Evolutionary conservation across 306 rosid species (phyloP).

Genomic region (Alnus glutinosa): DNA sequence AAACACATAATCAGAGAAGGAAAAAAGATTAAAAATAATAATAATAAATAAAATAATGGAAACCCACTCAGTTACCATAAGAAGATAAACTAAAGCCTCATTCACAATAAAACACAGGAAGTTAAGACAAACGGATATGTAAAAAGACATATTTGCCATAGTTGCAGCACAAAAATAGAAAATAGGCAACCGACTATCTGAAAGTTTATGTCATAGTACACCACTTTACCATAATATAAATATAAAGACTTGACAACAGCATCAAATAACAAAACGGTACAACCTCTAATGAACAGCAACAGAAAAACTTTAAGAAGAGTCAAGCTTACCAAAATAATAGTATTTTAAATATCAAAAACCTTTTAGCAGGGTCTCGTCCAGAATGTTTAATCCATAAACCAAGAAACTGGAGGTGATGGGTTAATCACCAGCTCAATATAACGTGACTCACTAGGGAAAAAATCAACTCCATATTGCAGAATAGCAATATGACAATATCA

Average conservation of each 20-base stretch:
- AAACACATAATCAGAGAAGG: too few relatives aligned
- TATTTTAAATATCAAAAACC: not conserved
- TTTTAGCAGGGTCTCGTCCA: not conserved
- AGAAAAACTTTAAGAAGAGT: not conserved
- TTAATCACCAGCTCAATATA: not conserved
- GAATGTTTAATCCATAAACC: slow-evolving; percentile 4
- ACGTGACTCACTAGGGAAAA: not conserved
- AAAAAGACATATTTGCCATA: not conserved
- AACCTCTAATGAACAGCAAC: slow-evolving; percentile 3
- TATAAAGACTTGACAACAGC: not conserved
- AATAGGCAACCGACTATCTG: not conserved
- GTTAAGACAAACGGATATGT: not conserved
- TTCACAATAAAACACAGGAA: not conserved
- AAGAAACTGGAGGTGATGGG: slow-evolving; percentile 8
- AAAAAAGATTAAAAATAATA: too few relatives aligned
- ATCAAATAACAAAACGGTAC: not conserved
- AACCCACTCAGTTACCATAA: not conserved
- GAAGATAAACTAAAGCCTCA: slow-evolving; percentile 2
- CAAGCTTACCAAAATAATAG: not conserved
- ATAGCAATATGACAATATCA: not conserved
- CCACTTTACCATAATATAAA: not conserved
- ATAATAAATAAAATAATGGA: too few relatives aligned
- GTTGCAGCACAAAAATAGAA: not conserved
- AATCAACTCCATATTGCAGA: not conserved
- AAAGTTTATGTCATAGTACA: not conserved